A percentile compares a stretch with the other conserved stretches of the same genome.
Conservation (phyloP, 2,329 filamentous ascomycete genomes). For the Trichoderma sp. region DNA sequence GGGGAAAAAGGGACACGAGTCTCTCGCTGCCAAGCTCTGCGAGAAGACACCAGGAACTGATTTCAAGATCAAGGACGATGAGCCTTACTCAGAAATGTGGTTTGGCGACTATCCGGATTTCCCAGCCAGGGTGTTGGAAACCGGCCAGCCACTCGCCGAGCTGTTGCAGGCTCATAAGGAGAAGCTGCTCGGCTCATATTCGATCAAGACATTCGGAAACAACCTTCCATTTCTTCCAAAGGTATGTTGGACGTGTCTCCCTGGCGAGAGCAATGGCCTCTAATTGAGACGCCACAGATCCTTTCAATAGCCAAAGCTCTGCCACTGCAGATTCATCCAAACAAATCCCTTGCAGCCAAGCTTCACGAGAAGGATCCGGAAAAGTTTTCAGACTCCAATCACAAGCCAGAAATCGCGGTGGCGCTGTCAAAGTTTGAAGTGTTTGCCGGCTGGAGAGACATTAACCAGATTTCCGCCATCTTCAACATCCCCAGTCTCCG, state of each 20-base stretch:
- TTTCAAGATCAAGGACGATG: not conserved
- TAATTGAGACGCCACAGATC: not conserved
- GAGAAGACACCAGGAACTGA: not conserved
- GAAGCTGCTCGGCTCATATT: not conserved
- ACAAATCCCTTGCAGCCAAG: not conserved
- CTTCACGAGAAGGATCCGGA: not conserved
- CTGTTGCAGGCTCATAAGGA: not conserved
- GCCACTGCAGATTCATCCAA: not conserved
- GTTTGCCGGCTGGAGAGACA: constrained; percentile 1
- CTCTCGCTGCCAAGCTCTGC: constrained; percentile 2
- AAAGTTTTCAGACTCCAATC: constrained; percentile 2
- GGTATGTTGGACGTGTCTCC: not conserved
- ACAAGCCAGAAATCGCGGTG: constrained; percentile 2
- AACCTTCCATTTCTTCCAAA: constrained; percentile 1
- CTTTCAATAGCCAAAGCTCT: constrained; percentile 1
- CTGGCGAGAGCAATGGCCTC: not conserved
- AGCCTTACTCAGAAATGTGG: not conserved
- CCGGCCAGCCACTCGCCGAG: not conserved
- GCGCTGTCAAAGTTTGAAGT: not conserved
- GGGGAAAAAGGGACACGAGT: not conserved
- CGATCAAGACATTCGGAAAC: not conserved
- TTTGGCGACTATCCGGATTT: constrained; percentile 7
- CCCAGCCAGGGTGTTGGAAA: not conserved
- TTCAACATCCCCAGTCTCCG: constrained; percentile 1
- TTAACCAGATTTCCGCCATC: constrained; percentile 1